Percentiles rank a stretch among this genome's conserved stretches.
These are phyloP conservation scores for Ophiocordyceps camponoti-saundersi DNA, from an alignment of 2,329 filamentous ascomycete genomes.

Conservation along the genomic window DNA sequence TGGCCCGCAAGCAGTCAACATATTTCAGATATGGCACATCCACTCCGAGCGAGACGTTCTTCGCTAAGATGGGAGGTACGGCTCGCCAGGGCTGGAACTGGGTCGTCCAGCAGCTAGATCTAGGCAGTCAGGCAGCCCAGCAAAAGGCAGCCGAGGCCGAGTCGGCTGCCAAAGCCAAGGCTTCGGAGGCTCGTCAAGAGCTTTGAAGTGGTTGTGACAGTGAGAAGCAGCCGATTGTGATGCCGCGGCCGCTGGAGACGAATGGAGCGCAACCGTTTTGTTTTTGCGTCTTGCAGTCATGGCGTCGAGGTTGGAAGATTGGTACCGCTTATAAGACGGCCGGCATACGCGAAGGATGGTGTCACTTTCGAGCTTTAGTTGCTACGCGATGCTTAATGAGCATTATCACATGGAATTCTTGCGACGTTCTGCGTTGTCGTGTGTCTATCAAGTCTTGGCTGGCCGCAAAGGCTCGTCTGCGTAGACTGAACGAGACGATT, in stretches of 20 bases:
- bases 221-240: background rate
- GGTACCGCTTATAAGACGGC: background rate
- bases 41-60: slow-evolving; percentile 45
- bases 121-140: slow-evolving; percentile 30
- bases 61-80: slow-evolving; percentile 41
- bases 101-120: slow-evolving; percentile 29
- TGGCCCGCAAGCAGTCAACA: slow-evolving; percentile 54
- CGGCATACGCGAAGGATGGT: background rate
- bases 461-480: no score
- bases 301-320: background rate
- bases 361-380: no score
- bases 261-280: background rate
- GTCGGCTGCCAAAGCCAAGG: slow-evolving; percentile 11
- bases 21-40: slow-evolving; percentile 65
- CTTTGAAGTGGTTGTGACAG: slow-evolving; percentile 8
- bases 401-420: no score
- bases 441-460: no score
- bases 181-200: slow-evolving; percentile 26
- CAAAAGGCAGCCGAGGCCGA: slow-evolving; percentile 24
- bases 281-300: background rate
- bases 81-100: slow-evolving; percentile 32
- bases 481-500: no score
- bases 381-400: no score
- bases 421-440: no score
- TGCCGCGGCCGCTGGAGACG: background rate